Evolutionary conservation across 176 grass and related monocot species (phyloP), one percentile per base, ranked within the genome.

Genomic region (Oryza glaberrima): DNA sequence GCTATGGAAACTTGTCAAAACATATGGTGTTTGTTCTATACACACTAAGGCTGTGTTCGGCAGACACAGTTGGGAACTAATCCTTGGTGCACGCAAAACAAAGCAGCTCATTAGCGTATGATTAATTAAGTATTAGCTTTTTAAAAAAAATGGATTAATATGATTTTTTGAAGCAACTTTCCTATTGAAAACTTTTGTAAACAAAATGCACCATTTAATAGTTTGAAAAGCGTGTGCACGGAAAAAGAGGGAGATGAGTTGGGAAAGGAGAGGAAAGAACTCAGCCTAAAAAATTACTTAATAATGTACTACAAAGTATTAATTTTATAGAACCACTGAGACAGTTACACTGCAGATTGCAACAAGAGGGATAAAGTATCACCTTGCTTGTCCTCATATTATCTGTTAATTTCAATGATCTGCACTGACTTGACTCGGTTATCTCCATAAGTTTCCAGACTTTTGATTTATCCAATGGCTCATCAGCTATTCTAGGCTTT

Each of bases 371-470:
- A 10, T 69, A 72, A 83, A 49, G 20, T 48, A 77, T 86, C 54
- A 99, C 97, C 94, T 99, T 99, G 86, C 88, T 94, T 82, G 90
- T 88, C 82, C 92, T 89, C 69, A 94, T 77, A 84, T 87, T 96
- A 92, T 99, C 97, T 48, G 80, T 70, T 30, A 99, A 84, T 81
- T 91, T 94, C 58, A 99, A 81, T 75, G 97, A 99, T 83, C 94
- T 86, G 85, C 97, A 99, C 80, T 94, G 94, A 92, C 84, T 56
- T 65, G 90, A 82, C 67, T 99, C 97, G 77, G 65, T 80, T 79
- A 99, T 89, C 85, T 99, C 97, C 81, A 94, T 96, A 69, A 99
- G 94, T 88, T 96, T 99, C 97, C 97, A 99, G 80, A 91, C 87
- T 84, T 96, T 99, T 47, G 94, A 90, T 83, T 96, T 99, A 69